Conservation (phyloP, 176 grass and related monocot genomes). For the Rhynchospora tenuis region DNA sequence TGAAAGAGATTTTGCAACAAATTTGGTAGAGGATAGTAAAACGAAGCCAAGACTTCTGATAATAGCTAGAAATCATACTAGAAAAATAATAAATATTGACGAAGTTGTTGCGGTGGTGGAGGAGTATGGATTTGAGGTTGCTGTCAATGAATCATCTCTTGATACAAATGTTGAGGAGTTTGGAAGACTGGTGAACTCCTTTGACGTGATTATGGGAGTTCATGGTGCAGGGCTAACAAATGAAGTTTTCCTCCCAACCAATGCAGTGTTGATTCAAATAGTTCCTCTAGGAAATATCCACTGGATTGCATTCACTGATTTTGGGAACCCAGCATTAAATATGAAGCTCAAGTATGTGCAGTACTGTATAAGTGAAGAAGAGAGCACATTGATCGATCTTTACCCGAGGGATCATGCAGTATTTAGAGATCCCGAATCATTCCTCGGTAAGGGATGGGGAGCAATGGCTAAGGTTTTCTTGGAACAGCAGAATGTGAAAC, state of each 20-base stretch:
- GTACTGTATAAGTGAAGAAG: slow-evolving; percentile 55
- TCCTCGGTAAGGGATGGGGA: slow-evolving; percentile 47
- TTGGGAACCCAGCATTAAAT: slow-evolving; percentile 33
- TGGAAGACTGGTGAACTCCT: slow-evolving; percentile 49
- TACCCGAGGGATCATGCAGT: slow-evolving; percentile 50
- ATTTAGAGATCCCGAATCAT: slow-evolving; percentile 43
- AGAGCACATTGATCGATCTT: slow-evolving; percentile 50
- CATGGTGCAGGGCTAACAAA: slow-evolving; percentile 67
- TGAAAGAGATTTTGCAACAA: slow-evolving; percentile 20
- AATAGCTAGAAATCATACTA: slow-evolving; percentile 45
- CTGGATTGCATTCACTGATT: slow-evolving; percentile 29
- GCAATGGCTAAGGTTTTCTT: slow-evolving; percentile 41
- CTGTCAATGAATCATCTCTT: slow-evolving; percentile 47
- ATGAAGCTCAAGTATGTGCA: slow-evolving; percentile 62
- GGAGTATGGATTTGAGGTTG: slow-evolving; percentile 65
- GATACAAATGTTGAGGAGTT: slow-evolving; percentile 45
- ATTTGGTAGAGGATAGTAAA: slow-evolving; percentile 22
- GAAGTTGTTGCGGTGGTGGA: slow-evolving; percentile 40
- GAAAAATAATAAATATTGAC: slow-evolving; percentile 52
- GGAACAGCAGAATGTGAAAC: slow-evolving; percentile 49
- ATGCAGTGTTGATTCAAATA: slow-evolving; percentile 57
- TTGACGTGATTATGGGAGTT: slow-evolving; percentile 66
- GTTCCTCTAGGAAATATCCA: slow-evolving; percentile 53
- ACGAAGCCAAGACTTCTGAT: slow-evolving; percentile 51
- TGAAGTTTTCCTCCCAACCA: slow-evolving; percentile 59